Percentiles rank a stretch among this genome's conserved stretches.
Evolutionary conservation across 352 stramenopile genomes (phyloP).

Genomic region (Phytophthora sp.): DNA sequence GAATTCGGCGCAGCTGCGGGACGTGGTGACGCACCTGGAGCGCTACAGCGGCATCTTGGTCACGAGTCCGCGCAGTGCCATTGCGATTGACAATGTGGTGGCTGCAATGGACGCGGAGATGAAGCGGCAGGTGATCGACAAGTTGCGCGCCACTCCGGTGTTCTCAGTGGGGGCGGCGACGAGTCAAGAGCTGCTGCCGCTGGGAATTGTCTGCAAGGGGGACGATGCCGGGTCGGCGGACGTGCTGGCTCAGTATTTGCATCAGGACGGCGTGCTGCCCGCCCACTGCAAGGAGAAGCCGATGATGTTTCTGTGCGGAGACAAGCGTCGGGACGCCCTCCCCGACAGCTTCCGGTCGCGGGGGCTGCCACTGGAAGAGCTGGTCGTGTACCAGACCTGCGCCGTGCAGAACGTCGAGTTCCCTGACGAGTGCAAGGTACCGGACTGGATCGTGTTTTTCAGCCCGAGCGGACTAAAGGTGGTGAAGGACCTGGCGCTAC

Average conservation of each 20-base stretch:
- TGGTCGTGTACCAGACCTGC: slow-evolving; percentile 72
- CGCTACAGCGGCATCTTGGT: slow-evolving; percentile 66
- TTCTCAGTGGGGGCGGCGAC: slow-evolving; percentile 78
- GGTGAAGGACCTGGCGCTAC: slow-evolving; percentile 42
- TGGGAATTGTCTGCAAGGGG: slow-evolving; percentile 63
- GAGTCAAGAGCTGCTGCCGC: slow-evolving; percentile 57
- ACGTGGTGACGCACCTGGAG: slow-evolving; percentile 52
- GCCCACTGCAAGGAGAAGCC: slow-evolving; percentile 44
- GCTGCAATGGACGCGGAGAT: slow-evolving; percentile 28
- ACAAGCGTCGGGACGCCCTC: slow-evolving; percentile 70
- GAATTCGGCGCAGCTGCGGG: slow-evolving; percentile 44
- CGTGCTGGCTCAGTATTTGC: slow-evolving; percentile 52
- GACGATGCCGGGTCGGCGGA: slow-evolving; percentile 77
- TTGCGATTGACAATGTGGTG: slow-evolving; percentile 51
- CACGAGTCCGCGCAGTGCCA: slow-evolving; percentile 76
- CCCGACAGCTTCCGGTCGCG: slow-evolving; percentile 66
- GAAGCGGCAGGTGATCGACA: slow-evolving; percentile 27
- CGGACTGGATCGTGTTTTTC: slow-evolving; percentile 82
- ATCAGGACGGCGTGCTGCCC: slow-evolving; percentile 47
- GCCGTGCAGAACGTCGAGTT: slow-evolving; percentile 52
- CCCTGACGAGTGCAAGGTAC: slow-evolving; percentile 37
- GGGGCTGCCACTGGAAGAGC: slow-evolving; percentile 54
- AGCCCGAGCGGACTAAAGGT: slow-evolving; percentile 80
- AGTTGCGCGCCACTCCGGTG: slow-evolving; percentile 40
- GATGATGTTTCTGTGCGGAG: slow-evolving; percentile 75